Evolutionary conservation across 371 early-diverging fungal genomes (phyloP), one percentile per base, ranked within the genome.

Genomic region (Zychaea mexicana): DNA sequence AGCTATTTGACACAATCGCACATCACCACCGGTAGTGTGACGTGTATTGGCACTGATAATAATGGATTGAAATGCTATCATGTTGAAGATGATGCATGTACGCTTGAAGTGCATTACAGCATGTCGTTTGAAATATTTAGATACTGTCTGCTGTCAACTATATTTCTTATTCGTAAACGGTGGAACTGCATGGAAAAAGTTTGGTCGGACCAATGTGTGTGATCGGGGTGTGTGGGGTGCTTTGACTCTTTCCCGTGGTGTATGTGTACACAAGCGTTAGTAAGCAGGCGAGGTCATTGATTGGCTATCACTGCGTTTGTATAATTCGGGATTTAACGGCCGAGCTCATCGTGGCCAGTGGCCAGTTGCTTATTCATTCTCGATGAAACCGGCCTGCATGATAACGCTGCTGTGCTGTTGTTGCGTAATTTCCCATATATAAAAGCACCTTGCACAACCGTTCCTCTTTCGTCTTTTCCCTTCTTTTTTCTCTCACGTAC

Each of bases 301-400:
- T 49, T 49, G 49, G 49, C 22, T 24, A 49, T 1, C 19, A n/a
- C n/a, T n/a, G n/a, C n/a, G n/a, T 42, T 42, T 15, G 42, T 24
- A 49, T 1, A 49, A 24, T 49, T 49, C 49, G 49, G 49, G 36
- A 21, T 31, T 56, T 12, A 21, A 33, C 19, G 33, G 30, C 21
- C 56, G 56, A 56, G 15, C 17, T n/a, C 32, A 36, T 36, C 22
- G 19, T 56, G 19, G 19, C 36, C 56, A 24, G 36, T 31, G 3
- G 21, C 24, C 56, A 2, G 2, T 33, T 56, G 56, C 56, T 56
- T 31, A 56, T 56, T 56, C 56, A 56, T 56, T 31, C 22, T 56
- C 13, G 15, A 54, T 32, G 17, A 24, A 30, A 56, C 19, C n/a
- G 36, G 56, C 22, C 28, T 19, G 36, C 36, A 33, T 31, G 56